Evolutionary conservation across 2,329 filamentous ascomycete species (phyloP), one percentile per base, ranked within the genome.

Genomic region (Penicillium sp.): DNA sequence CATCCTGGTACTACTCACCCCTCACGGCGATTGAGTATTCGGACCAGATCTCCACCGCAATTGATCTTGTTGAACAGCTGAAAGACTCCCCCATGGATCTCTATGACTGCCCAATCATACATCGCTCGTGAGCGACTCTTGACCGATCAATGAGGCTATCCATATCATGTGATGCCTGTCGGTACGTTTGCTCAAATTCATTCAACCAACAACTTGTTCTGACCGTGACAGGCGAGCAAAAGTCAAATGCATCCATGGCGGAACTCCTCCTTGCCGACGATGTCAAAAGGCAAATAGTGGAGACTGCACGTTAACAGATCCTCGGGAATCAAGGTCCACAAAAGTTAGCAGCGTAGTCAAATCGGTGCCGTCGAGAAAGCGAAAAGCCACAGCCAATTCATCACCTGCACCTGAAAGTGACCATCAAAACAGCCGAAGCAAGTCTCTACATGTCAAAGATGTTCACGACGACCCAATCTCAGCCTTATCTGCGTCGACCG

Each of bases 241-340:
- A 55, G 74, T 76, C 51, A 76, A 76, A 56, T 76, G 74, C 42
- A 55, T 74, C 4, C 74, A 76, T 65, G 70, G 74, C 25, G 74
- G 74, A 19, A 69, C 66, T 4, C 69, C 74, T 2, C 74, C 74
- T 6, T 76, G 74, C 62, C 73, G 66, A 33, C 71, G 74, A 40
- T 76, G 74, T 37, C 64, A 70, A 52, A 70, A 70, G 33, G 53
- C 62, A 37, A 70, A 71, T 35, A 62, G 57, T 10, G 57, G 58
- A 8, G 56, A 46, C n/a, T 76, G 74, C 55, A 45, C 58, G 14
- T 62, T 76, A 22, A 74, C 74, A 22, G 73, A 76, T 45, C 68
- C 74, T 19, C 70, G 73, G 14, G 64, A 64, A 2, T 66, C 69
- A 3, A 64, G 55, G 6, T 54, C 61, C 33, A 65, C 52, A 4